Evolutionary conservation across 2,329 filamentous ascomycete genomes (phyloP).

Genomic region (Ophiocordyceps camponoti-saundersi): DNA sequence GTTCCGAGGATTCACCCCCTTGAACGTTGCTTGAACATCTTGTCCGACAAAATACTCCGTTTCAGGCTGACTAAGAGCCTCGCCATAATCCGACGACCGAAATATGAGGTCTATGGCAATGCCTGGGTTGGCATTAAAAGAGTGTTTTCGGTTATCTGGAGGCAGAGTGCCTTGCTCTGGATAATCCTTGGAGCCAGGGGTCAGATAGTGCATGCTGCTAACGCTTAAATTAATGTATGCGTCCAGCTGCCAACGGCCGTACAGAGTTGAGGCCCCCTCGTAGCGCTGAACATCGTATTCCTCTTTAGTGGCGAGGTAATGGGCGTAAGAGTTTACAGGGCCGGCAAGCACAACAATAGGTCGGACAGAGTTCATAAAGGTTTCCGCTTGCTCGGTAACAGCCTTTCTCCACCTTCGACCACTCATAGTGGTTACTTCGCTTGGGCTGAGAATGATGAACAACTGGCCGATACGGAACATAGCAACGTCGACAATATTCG

Average conservation of each 20-base stretch:
- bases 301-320: slow-evolving; percentile 64
- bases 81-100: slow-evolving; percentile 52
- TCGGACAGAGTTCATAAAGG: slow-evolving; percentile 23
- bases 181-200: slow-evolving; percentile 17
- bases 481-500: slow-evolving; percentile 84
- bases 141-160: slow-evolving; percentile 61
- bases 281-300: slow-evolving; percentile 78
- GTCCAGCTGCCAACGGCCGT: slow-evolving; percentile 63
- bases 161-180: slow-evolving; percentile 24
- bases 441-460: slow-evolving; percentile 67
- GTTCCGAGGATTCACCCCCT: slow-evolving; percentile 81
- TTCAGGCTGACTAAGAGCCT: slow-evolving; percentile 37
- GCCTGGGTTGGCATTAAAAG: slow-evolving; percentile 64
- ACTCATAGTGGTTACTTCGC: slow-evolving; percentile 85
- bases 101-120: slow-evolving; percentile 59
- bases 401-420: slow-evolving; percentile 73
- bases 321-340: slow-evolving; percentile 79
- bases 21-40: slow-evolving; percentile 50
- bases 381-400: slow-evolving; percentile 31
- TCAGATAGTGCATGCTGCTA: slow-evolving; percentile 29
- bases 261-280: slow-evolving; percentile 86
- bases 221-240: slow-evolving; percentile 79
- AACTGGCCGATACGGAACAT: slow-evolving; percentile 70
- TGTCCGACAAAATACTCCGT: slow-evolving; percentile 42
- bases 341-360: slow-evolving; percentile 70